These are phyloP conservation scores for Carex littledalei DNA, from an alignment of 176 grass and related monocot genomes.

Conservation along the genomic window DNA sequence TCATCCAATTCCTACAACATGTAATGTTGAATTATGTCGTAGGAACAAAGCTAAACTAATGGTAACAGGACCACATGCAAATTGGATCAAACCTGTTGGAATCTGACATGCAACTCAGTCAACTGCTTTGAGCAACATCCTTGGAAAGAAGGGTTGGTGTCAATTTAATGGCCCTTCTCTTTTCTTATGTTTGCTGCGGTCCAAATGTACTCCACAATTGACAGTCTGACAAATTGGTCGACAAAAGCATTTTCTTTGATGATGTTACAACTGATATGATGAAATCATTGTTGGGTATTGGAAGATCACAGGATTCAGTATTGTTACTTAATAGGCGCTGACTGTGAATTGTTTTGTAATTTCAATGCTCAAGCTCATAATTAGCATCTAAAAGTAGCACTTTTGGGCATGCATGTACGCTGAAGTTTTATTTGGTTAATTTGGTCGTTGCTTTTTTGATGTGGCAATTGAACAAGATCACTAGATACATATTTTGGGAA, in stretches of 20 bases:
- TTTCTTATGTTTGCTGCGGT: conserved; percentile 11
- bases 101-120: neutral
- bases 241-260: neutral
- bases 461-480: neutral
- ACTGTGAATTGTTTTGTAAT: neutral
- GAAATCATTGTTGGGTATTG: neutral
- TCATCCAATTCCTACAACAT: neutral
- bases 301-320: neutral
- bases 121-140: neutral
- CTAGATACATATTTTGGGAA: neutral
- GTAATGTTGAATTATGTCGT: neutral
- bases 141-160: neutral
- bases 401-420: neutral
- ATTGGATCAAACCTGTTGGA: conserved; percentile 6
- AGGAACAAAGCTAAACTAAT: neutral
- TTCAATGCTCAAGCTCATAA: neutral
- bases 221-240: neutral
- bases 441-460: neutral
- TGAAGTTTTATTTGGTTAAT: neutral
- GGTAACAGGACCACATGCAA: conserved; percentile 12
- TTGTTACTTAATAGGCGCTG: neutral
- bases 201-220: neutral
- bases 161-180: neutral
- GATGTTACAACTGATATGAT: neutral
- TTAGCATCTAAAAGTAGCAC: neutral